Evolutionary conservation across 192 early-diverging fungal genomes (phyloP), one percentile per base, ranked within the genome.

Genomic region (Cetraspora pellucida): DNA sequence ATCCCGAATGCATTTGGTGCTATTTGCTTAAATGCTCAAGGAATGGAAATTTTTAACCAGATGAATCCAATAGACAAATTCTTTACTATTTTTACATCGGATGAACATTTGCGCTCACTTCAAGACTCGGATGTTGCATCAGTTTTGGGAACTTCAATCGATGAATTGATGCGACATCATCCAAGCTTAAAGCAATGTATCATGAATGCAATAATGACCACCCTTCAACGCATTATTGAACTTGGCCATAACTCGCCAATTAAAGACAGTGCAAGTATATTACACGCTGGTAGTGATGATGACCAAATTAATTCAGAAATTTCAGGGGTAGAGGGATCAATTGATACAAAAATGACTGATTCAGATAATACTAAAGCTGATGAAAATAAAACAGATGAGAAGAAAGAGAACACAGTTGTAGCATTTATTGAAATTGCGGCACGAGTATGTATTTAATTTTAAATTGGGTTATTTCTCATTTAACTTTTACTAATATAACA

Each of bases 101-200:
- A 87, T 68, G 90, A 94, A 46, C 91, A 94, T 85, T 79, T 96
- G 10, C 87, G 91, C 14, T 84, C 90, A 6, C 87, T 97, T 61
- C 86, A 90, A 75, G 96, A 96, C 46, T 89, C 89, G 21, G 96
- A 98, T 54, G 88, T 94, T 28, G 93, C 95, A 1, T 89, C 92
- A n/a, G 81, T 89, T 3, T 83, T 97, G 43, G 98, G 96, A 37
- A 89, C 88, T 30, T 87, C 91, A 0, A 88, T 99, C 81, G 98
- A 99, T 77, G 98, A 99, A 79, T 87, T 99, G 25, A 92, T 98
- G 77, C 91, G 98, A 17, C 98, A 99, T 82, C 96, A 98, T 74
- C 96, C 98, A 6, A 80, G 84, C 1, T 83, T 97, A 46, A 95
- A 95, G 80, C 86, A 87, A 0, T 79, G 79, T n/a, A 86, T 95